Evolutionary conservation across 352 stramenopile genomes (phyloP), one percentile per base, ranked within the genome.

Genomic region (Phytophthora pluvialis): DNA sequence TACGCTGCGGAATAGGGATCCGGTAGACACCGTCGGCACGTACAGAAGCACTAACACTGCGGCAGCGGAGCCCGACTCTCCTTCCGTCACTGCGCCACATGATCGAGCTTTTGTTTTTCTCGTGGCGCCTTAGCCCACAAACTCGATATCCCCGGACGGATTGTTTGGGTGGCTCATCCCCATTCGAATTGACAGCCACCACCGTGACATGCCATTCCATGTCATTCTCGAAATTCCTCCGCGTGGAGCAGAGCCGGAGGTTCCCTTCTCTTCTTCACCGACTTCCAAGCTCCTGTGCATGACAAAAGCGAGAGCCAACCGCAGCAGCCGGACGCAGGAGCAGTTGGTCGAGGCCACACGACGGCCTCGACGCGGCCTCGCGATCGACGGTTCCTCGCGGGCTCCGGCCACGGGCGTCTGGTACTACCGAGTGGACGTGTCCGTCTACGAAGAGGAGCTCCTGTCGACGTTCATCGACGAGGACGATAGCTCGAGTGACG

Each of bases 351-450:
- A 68, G 45, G 36, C 35, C 40, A 50, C 48, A n/a, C 45, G 51
- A 44, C 50, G 56, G 33, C 48, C 33, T 46, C 73, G 60, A 39
- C 78, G 78, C 9, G 46, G 45, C 5, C 68, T 90, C 11, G 72
- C 60, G 57, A 78, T 90, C 59, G 71, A 81, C 35, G 70, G 77
- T 42, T 86, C 83, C 79, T 73, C 79, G 36, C 70, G 73, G 25
- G 73, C 68, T 9, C 51, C 77, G 33, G 46, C 44, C 46, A 79
- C 75, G 1, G 73, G 83, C 52, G 77, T 91, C 12, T 91, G 79
- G 77, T 91, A 84, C 61, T 91, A 90, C 59, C 83, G 78, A 47
- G 75, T 91, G 21, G 80, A 90, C 64, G 82, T 91, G 25, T 65
- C 75, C 21, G 58, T 67, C 26, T 70, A 74, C 39, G 26, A 62